These are phyloP conservation scores for Austroboletus niveus DNA, from an alignment of 1,284 basidiomycete genomes.

Conservation along the genomic window DNA sequence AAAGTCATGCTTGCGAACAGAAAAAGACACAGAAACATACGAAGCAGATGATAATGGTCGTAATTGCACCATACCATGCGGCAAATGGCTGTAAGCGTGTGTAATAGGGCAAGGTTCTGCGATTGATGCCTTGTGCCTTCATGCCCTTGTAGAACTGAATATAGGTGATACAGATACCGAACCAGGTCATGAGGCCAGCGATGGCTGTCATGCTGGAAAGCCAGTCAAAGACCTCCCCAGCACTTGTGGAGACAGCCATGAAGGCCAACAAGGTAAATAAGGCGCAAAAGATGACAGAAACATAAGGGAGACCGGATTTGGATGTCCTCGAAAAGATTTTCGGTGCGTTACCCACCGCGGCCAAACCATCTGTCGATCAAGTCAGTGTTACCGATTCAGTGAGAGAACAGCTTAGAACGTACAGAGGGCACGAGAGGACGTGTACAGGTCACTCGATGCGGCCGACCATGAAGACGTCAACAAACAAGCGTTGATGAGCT, in stretches of 20 bases:
- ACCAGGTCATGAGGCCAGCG: conserved; percentile 78
- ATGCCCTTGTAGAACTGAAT: conserved; percentile 76
- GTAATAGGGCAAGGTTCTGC: conserved; percentile 63
- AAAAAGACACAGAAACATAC: conserved; percentile 43
- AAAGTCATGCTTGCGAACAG: background rate
- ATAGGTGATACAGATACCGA: conserved; percentile 79
- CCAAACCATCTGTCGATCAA: conserved; percentile 62
- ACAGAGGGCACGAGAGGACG: conserved; percentile 79
- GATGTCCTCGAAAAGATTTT: conserved; percentile 67
- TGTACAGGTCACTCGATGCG: conserved; percentile 81
- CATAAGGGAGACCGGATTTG: conserved; percentile 72
- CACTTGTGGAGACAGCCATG: conserved; percentile 61
- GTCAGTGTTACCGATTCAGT: background rate
- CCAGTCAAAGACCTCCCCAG: conserved; percentile 75
- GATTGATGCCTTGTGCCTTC: conserved; percentile 71
- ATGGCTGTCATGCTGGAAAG: conserved; percentile 73
- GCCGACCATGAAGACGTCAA: conserved; percentile 87
- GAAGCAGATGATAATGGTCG: conserved; percentile 62
- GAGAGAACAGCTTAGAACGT: conserved; percentile 26
- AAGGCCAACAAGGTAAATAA: conserved; percentile 74
- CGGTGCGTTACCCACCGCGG: conserved; percentile 75
- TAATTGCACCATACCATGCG: conserved; percentile 62
- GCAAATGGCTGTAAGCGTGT: conserved; percentile 65
- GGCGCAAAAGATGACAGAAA: conserved; percentile 66
- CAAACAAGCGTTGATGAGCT: conserved; percentile 86